Evolutionary conservation across 192 early-diverging fungal species (phyloP).

Genomic region (Coemansia sp.): DNA sequence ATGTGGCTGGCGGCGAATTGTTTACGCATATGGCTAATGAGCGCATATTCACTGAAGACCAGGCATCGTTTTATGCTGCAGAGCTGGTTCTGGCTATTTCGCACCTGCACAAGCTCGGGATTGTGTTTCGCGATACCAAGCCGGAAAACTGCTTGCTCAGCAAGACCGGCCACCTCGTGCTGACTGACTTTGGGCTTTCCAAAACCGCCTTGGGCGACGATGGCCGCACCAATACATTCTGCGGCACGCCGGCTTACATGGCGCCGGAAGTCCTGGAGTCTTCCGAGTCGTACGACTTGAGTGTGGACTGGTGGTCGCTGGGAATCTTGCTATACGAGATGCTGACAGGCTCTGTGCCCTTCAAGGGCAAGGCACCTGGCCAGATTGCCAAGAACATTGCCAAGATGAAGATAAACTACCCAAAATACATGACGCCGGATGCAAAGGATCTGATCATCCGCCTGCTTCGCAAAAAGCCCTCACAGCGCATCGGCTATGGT

Average conservation of each 20-base stretch:
- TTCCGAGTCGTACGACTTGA: conserved; percentile 59
- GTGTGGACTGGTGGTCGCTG: conserved; percentile 91
- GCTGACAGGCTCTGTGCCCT: conserved; percentile 82
- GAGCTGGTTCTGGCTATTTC: conserved; percentile 84
- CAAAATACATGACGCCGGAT: conserved; percentile 74
- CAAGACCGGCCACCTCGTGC: conserved; percentile 73
- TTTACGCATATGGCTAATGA: conserved; percentile 79
- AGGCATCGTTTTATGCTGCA: conserved; percentile 81
- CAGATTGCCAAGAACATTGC: conserved; percentile 83
- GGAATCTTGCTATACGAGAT: conserved; percentile 90
- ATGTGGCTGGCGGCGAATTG: conserved; percentile 89
- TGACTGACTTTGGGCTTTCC: conserved; percentile 94
- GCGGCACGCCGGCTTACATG: conserved; percentile 85
- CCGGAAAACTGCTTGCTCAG: conserved; percentile 74
- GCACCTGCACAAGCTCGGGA: conserved; percentile 82
- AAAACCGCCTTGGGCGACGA: conserved; percentile 59
- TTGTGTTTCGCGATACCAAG: conserved; percentile 86
- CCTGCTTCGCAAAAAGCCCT: conserved; percentile 61
- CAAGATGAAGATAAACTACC: conserved; percentile 76
- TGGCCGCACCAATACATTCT: conserved; percentile 74
- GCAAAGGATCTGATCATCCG: conserved; percentile 76
- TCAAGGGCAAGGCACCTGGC: conserved; percentile 74
- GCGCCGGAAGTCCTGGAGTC: conserved; percentile 74
- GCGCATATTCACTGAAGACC: conserved; percentile 70
- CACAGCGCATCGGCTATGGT: conserved; percentile 57